A percentile compares a stretch with the other conserved stretches of the same genome.
These are phyloP conservation scores for Lomentospora prolificans DNA, from an alignment of 2,329 filamentous ascomycete genomes.

Conservation along the genomic window DNA sequence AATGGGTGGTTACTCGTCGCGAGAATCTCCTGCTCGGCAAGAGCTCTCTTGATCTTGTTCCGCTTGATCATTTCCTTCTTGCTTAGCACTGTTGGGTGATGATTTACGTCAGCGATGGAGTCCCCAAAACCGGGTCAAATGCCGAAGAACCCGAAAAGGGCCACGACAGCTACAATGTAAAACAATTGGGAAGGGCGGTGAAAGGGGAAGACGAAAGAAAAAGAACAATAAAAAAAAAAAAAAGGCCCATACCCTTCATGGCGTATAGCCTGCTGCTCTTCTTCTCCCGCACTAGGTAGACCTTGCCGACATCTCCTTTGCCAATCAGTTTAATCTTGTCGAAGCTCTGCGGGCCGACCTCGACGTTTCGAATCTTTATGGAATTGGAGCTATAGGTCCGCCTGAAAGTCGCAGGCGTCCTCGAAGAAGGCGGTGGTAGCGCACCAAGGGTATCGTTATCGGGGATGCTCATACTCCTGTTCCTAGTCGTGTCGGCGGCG, in stretches of 20 bases:
- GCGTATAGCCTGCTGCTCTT: slow-evolving; percentile 92
- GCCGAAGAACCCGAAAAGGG: background rate
- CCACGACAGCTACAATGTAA: background rate
- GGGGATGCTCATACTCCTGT: slow-evolving; percentile 28
- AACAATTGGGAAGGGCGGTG: background rate
- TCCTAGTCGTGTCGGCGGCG: slow-evolving; percentile 11
- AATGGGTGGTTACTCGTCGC: slow-evolving; percentile 98
- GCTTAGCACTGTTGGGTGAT: slow-evolving; percentile 63
- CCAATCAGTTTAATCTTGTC: slow-evolving; percentile 99
- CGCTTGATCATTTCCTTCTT: slow-evolving; percentile 99
- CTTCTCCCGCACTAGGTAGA: slow-evolving; percentile 95
- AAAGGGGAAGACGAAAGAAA: background rate
- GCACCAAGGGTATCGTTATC: slow-evolving; percentile 45
- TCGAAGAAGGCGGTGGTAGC: slow-evolving; percentile 57
- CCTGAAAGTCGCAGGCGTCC: slow-evolving; percentile 68
- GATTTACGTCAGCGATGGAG: slow-evolving; percentile 25
- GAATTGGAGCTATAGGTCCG: slow-evolving; percentile 98
- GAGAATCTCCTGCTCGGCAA: slow-evolving; percentile 95
- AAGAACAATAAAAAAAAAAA: background rate
- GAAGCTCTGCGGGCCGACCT: slow-evolving; percentile 90
- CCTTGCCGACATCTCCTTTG: slow-evolving; percentile 97
- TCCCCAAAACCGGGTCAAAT: background rate
- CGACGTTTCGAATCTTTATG: slow-evolving; percentile 95
- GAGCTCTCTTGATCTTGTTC: slow-evolving; percentile 97
- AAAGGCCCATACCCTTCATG: slow-evolving; percentile 73